phyloP scores from a whole-genome alignment of 257 asterid species.

The Solanum habrochaites region DNA sequence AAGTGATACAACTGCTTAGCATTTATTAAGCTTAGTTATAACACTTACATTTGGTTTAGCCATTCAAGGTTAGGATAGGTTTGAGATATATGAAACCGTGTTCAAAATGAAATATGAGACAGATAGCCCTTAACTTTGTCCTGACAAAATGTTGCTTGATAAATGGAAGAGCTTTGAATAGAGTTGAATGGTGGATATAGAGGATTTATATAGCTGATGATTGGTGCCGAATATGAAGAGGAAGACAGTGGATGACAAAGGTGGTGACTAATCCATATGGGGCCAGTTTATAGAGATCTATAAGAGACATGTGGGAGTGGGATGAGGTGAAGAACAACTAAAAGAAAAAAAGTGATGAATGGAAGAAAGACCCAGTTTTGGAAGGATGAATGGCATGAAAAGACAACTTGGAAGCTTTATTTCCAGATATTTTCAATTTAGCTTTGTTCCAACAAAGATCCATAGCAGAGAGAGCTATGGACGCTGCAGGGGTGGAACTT shows the following conservation, averaged over 20 bases:
- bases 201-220: not conserved
- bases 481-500: not conserved
- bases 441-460: not conserved
- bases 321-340: not conserved
- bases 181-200: not conserved
- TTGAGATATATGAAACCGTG: not conserved
- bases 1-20: not conserved
- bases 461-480: not conserved
- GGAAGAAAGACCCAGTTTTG: not conserved
- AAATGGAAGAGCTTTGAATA: not conserved
- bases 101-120: not conserved
- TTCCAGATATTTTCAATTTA: not conserved
- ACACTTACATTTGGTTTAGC: not conserved
- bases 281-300: not conserved
- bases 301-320: not conserved
- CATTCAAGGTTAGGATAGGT: not conserved
- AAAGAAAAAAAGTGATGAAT: not conserved
- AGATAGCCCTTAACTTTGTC: not conserved
- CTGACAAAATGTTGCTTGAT: not conserved
- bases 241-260: not conserved
- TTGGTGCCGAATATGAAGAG: not conserved
- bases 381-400: not conserved
- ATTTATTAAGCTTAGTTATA: not conserved
- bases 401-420: not conserved
- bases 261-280: not conserved